Percentiles rank a stretch among this genome's conserved stretches.
These are phyloP conservation scores for Acanthamoeba triangularis DNA, from an alignment of 208 protist genomes.

Conservation along the genomic window DNA sequence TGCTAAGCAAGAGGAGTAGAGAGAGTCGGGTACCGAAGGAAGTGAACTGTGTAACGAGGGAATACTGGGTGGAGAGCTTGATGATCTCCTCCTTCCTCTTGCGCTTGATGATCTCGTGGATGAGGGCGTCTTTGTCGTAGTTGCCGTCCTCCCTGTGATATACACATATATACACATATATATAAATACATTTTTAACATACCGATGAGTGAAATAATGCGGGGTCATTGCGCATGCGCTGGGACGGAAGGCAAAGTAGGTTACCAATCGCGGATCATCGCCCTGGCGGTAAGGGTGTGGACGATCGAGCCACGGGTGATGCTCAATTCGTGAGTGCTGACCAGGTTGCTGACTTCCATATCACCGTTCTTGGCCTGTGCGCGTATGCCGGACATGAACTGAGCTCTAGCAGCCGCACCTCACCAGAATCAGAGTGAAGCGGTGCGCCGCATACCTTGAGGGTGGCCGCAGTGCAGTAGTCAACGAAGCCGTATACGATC, in stretches of 20 bases:
- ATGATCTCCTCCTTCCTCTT: conserved; percentile 81
- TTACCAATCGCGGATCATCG: conserved; percentile 85
- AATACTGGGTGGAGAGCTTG: conserved; percentile 76
- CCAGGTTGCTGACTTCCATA: conserved; percentile 67
- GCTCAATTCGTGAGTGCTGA: conserved; percentile 79
- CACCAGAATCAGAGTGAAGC: not conserved
- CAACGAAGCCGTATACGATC: conserved; percentile 73
- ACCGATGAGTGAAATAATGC: too few species aligned
- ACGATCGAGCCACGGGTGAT: conserved; percentile 77
- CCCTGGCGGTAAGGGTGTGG: conserved; percentile 80
- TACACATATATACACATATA: too few species aligned
- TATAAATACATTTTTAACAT: too few species aligned
- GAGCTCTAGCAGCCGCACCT: too few species aligned
- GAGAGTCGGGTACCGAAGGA: conserved; percentile 79
- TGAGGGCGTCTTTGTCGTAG: conserved; percentile 65
- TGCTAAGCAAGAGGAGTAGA: not conserved
- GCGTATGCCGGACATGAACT: too few species aligned
- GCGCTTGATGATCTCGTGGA: conserved; percentile 73
- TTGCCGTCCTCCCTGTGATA: conserved; percentile 75
- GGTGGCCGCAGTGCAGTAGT: conserved; percentile 30
- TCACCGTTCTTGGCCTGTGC: conserved; percentile 33
- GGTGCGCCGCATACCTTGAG: not conserved
- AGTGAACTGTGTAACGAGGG: conserved; percentile 83
- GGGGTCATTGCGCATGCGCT: not conserved
- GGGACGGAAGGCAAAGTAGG: not conserved